Base-by-base conservation (phyloP, 1,284 basidiomycete genomes). In the Leccinum subrobustum region DNA sequence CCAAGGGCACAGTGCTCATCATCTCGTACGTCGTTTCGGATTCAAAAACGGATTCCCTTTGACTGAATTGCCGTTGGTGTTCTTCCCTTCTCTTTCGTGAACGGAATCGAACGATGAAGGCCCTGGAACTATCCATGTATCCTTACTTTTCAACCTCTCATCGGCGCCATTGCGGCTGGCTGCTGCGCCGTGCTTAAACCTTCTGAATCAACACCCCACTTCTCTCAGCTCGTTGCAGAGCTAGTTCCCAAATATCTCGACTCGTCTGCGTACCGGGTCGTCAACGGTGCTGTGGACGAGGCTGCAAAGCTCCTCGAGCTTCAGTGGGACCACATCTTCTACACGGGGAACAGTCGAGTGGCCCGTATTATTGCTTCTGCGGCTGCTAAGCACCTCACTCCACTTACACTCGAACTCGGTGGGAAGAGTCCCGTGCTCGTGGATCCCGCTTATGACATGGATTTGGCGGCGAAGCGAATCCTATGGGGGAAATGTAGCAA, bases 231-330 rank as follows among this genome's bases (percentile, higher is more conserved):
- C 35, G 68, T 91, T 11, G 78, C 82, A 0, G 77, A 81, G 31
- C 78, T 91, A 18, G 66, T 88, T 59, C 83, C 85, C 14, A 79
- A 80, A 66, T 91, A 91, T 68, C 82, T 91, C 56, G 87, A 90
- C 70, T 70, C 78, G 2, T 66, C 68, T 18, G 72, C 76, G 11
- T 83, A 78, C 60, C 69, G 64, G 0, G 75, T 89, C 58, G 81
- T 90, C 50, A 82, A 85, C 61, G 89, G 89, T 18, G 83, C 71
- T 6, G 78, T 84, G 1, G 74, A 78, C 14, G 81, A 88, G 67
- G 79, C 81, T 3, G 72, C 73, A 20, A 67, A 78, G 56, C 72
- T 87, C 3, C 78, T 90, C 35, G 78, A 83, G 64, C 76, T 83
- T 62, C 78, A 80, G 60, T 90, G 84, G 83, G 86, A 85, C 58